Base-by-base conservation (phyloP, 2,329 filamentous ascomycete genomes). In the Polytolypa hystricis region DNA sequence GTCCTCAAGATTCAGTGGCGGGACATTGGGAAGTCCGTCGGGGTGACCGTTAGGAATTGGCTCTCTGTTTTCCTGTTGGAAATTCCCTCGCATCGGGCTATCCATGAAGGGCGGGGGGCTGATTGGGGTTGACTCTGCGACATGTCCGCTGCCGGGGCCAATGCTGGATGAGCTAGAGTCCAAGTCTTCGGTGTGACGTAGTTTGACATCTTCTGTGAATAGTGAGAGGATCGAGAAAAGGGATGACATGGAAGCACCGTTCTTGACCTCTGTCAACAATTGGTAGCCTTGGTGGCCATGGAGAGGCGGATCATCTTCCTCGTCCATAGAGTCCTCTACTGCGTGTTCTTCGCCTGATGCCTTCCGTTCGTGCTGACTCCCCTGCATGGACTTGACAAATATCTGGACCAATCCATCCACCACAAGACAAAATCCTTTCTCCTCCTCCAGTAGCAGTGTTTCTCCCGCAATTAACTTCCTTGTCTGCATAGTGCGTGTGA, bases 401-500 rank as follows among this genome's bases (percentile, higher is more conserved):
- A 98, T 96, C 58, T 98, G 86, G 1, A 98, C 87, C 18, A 94
- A 62, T 2, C 91, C 91, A 60, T 98, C 91, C 3, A 98, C 93
- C 4, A 98, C 91, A 39, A 98, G 71, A 56, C 91, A 98, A 52
- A 98, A 98, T 0, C 91, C 91, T 52, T 98, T 94, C 53, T 98
- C 91, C 56, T 98, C 91, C 60, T 98, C 91, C 20, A 98, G 67
- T 46, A 95, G 78, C 49, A 98, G 69, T 0, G 91, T 98, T 61
- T 98, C 91, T 19, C 91, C 91, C 4, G 91, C 89, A 51, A 96
- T 93, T 33, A 98, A 70, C 61, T 95, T 95, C 49, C 85, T 73
- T 14, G 93, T 98, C 65, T 98, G 91, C 91, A 98, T 98, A 41
- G 87, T 95, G 41, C 91, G 73, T 0, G 91, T 98, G 49, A 98